Evolutionary conservation across 2,329 filamentous ascomycete genomes (phyloP).

Genomic region (Ophiostoma fasciatum): DNA sequence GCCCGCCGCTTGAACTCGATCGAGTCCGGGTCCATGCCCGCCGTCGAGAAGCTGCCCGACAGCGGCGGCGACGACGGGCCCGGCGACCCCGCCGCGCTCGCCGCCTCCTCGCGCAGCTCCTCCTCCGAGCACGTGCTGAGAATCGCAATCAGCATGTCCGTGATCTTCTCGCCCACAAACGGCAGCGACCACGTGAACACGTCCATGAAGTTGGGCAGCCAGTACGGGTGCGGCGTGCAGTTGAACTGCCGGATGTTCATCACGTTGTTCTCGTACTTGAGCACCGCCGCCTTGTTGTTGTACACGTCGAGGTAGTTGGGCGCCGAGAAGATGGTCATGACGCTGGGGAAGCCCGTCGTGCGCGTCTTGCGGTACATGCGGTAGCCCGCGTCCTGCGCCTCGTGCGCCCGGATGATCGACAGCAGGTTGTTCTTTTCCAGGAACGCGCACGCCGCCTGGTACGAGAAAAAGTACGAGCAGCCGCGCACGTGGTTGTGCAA

Average conservation of each 20-base stretch:
- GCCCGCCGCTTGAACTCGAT: slow-evolving; percentile 89
- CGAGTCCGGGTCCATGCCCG: slow-evolving; percentile 53
- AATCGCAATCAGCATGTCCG: slow-evolving; percentile 98
- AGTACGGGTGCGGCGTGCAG: slow-evolving; percentile 97
- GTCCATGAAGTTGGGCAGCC: slow-evolving; percentile 99
- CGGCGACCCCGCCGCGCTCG: slow-evolving; percentile 46
- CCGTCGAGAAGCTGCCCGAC: slow-evolving; percentile 21
- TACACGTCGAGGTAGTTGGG: slow-evolving; percentile 98
- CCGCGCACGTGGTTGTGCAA: slow-evolving; percentile 96
- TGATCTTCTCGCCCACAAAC: slow-evolving; percentile 98
- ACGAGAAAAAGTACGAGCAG: slow-evolving; percentile 99
- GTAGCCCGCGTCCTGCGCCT: slow-evolving; percentile 96
- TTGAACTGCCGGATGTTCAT: slow-evolving; percentile 99
- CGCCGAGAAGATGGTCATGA: slow-evolving; percentile 99
- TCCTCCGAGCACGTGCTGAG: slow-evolving; percentile 99
- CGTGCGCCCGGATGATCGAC: slow-evolving; percentile 92
- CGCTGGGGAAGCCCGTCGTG: slow-evolving; percentile 94
- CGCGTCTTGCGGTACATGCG: slow-evolving; percentile 98
- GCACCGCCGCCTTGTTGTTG: slow-evolving; percentile 97
- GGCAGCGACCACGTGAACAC: slow-evolving; percentile 99
- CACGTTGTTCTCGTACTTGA: slow-evolving; percentile 99
- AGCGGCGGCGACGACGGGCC: slow-evolving; percentile 63
- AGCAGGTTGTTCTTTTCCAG: slow-evolving; percentile 97
- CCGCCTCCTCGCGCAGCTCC: slow-evolving; percentile 79
- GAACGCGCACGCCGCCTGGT: slow-evolving; percentile 91